Evolutionary conservation across 1,284 basidiomycete species (phyloP).

Genomic region (Anthracocystis setariae): DNA sequence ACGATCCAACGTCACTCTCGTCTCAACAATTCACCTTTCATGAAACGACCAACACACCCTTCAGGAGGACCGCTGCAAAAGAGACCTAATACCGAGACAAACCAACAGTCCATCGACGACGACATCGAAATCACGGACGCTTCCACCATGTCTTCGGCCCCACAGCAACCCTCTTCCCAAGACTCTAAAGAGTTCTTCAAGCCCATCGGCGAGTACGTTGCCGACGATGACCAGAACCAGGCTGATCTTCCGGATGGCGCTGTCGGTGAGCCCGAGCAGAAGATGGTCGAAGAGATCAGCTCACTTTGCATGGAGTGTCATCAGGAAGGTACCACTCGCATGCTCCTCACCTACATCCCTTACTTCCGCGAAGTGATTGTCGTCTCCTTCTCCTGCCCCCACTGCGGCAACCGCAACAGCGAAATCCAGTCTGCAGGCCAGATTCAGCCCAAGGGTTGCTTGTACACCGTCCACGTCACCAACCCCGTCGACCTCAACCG

Average conservation of each 20-base stretch:
- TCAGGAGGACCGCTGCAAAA: constrained; percentile 34
- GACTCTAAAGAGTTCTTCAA: constrained; percentile 54
- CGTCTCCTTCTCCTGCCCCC: constrained; percentile 93
- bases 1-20: background rate
- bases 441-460: constrained; percentile 75
- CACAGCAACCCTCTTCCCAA: constrained; percentile 4
- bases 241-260: background rate
- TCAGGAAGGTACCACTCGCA: constrained; percentile 88
- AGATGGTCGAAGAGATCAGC: constrained; percentile 73
- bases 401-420: constrained; percentile 90
- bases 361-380: constrained; percentile 96
- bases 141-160: constrained; percentile 34
- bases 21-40: constrained; percentile 6
- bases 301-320: constrained; percentile 94
- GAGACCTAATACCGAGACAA: constrained; percentile 34
- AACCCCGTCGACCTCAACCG: constrained; percentile 81
- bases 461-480: constrained; percentile 84
- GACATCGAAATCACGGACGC: constrained; percentile 40
- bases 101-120: constrained; percentile 8
- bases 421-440: constrained; percentile 91
- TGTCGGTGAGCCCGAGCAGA: constrained; percentile 37
- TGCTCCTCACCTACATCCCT: constrained; percentile 93
- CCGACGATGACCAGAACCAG: constrained; percentile 24
- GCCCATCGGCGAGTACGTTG: constrained; percentile 55
- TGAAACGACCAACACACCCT: constrained; percentile 44